Evolutionary conservation across 2,329 filamentous ascomycete species (phyloP).

Genomic region (Fusarium penzigii): DNA sequence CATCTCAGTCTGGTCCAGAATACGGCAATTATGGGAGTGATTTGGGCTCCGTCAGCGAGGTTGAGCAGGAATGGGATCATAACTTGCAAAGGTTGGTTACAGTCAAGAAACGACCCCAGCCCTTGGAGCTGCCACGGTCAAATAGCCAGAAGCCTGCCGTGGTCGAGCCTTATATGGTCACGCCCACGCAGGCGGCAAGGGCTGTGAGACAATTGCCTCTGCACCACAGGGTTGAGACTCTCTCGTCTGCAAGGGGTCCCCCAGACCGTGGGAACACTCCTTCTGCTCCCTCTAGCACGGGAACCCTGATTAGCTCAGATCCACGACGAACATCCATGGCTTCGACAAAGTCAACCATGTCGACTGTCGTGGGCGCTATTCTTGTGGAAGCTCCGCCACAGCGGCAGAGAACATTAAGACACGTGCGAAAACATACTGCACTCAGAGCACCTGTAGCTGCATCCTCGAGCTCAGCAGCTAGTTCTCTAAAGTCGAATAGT

Average conservation of each 20-base stretch:
- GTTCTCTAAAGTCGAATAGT: conserved; percentile 12
- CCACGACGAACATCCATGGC: conserved; percentile 52
- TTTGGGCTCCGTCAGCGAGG: conserved; percentile 52
- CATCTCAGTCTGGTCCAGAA: conserved; percentile 47
- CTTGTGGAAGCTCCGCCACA: conserved; percentile 51
- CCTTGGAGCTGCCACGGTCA: conserved; percentile 23
- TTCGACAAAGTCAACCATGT: conserved; percentile 55
- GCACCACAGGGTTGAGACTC: conserved; percentile 39
- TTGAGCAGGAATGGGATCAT: conserved; percentile 57
- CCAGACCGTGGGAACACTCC: conserved; percentile 26
- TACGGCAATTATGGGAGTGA: conserved; percentile 51
- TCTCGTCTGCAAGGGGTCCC: conserved; percentile 20
- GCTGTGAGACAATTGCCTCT: conserved; percentile 50
- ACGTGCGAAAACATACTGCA: conserved; percentile 57
- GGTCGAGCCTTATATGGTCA: conserved; percentile 48
- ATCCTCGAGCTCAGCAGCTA: conserved; percentile 11
- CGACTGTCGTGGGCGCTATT: conserved; percentile 59
- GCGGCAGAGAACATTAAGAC: conserved; percentile 58
- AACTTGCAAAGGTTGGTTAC: conserved; percentile 55
- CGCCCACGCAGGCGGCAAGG: conserved; percentile 54
- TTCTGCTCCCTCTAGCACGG: conserved; percentile 38
- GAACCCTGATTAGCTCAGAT: conserved; percentile 44
- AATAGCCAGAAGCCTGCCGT: conserved; percentile 40
- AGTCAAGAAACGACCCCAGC: conserved; percentile 47
- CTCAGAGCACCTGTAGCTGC: conserved; percentile 46